These are phyloP conservation scores for Phytophthora kernoviae DNA, from an alignment of 352 stramenopile species.

Conservation along the genomic window DNA sequence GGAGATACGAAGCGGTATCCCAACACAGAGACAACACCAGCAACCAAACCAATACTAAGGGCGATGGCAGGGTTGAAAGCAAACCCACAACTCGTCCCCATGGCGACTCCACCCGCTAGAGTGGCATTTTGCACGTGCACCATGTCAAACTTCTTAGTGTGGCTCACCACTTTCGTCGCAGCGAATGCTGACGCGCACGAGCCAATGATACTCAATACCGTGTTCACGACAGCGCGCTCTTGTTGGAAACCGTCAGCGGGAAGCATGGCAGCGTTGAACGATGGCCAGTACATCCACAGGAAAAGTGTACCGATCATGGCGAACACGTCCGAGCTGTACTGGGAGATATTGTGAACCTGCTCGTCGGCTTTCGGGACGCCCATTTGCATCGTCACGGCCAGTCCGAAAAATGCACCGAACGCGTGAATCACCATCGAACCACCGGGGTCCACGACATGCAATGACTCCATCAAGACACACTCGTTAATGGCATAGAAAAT, in stretches of 20 bases:
- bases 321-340: conserved; percentile 68
- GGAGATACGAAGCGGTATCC: conserved; percentile 52
- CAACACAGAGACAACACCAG: conserved; percentile 44
- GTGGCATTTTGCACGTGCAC: conserved; percentile 88
- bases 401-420: conserved; percentile 80
- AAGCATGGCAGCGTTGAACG: conserved; percentile 80
- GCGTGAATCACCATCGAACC: conserved; percentile 86
- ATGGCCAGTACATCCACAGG: conserved; percentile 87
- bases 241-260: conserved; percentile 60
- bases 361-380: conserved; percentile 37
- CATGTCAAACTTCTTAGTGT: conserved; percentile 70
- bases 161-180: conserved; percentile 34
- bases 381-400: conserved; percentile 59
- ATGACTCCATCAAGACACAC: conserved; percentile 52
- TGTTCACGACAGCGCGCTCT: conserved; percentile 71
- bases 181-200: conserved; percentile 65
- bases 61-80: conserved; percentile 57
- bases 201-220: conserved; percentile 60
- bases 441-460: conserved; percentile 74
- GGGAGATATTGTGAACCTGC: conserved; percentile 59
- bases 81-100: conserved; percentile 69
- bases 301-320: conserved; percentile 83
- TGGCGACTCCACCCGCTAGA: conserved; percentile 76
- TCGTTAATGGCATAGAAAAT: conserved; percentile 80
- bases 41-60: conserved; percentile 46